Evolutionary conservation across 352 stramenopile genomes (phyloP).

Genomic region (Phytophthora foliorum): DNA sequence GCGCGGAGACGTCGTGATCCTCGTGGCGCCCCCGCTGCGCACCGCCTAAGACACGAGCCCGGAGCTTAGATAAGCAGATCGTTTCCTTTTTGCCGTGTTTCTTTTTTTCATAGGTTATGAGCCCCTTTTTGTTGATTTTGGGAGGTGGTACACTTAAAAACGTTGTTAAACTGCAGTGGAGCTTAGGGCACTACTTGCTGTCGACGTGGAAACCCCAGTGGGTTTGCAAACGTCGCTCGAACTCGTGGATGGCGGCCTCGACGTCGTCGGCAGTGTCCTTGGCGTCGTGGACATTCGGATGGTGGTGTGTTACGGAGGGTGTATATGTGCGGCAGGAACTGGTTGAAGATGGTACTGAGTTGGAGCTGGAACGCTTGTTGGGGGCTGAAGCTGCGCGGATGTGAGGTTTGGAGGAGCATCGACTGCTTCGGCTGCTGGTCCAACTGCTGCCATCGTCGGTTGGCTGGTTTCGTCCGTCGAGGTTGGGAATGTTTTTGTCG

Average conservation of each 20-base stretch:
- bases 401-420: not conserved
- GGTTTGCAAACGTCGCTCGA: constrained; percentile 48
- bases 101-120: not conserved
- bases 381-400: not conserved
- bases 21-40: constrained; percentile 97
- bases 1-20: constrained; percentile 98
- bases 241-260: constrained; percentile 45
- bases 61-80: not conserved
- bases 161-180: not conserved
- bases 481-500: not conserved
- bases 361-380: constrained; percentile 9
- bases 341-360: constrained; percentile 1
- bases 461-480: not conserved
- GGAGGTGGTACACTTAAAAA: not conserved
- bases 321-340: constrained; percentile 33
- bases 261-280: constrained; percentile 35
- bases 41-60: constrained; percentile 61
- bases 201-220: constrained; percentile 15
- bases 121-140: not conserved
- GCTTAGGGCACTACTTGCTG: not conserved
- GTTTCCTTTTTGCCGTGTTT: not conserved
- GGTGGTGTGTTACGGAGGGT: not conserved
- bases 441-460: constrained; percentile 3
- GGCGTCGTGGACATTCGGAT: not conserved
- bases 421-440: not conserved